A percentile compares a stretch with the other conserved stretches of the same genome.
Evolutionary conservation across 1,139 yeast genomes (phyloP).

Genomic region (Waltiozyma sp.): DNA sequence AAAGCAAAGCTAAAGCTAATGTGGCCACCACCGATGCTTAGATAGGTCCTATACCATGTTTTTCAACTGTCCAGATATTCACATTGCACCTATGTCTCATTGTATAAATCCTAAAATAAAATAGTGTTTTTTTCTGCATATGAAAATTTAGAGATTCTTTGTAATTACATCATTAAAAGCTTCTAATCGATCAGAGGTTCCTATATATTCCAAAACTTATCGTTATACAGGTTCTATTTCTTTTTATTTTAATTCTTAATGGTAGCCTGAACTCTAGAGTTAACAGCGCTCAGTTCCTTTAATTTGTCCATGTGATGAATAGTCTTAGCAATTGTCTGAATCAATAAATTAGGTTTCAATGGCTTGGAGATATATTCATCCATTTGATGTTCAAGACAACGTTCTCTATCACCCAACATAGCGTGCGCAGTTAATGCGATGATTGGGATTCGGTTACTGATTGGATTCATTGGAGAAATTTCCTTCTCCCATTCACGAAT

Average conservation of each 20-base stretch:
- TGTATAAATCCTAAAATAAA: too few relatives aligned
- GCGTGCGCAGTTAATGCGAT: slow-evolving; percentile 90
- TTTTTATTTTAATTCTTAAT: slow-evolving; percentile 2
- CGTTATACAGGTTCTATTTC: too few relatives aligned
- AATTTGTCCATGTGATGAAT: slow-evolving; percentile 46
- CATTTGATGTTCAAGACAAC: slow-evolving; percentile 81
- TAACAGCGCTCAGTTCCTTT: slow-evolving; percentile 15
- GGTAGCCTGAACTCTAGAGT: slow-evolving; percentile 12
- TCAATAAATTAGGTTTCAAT: slow-evolving; percentile 67
- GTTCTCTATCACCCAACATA: slow-evolving; percentile 77
- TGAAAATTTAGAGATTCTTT: too few relatives aligned
- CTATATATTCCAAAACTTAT: too few relatives aligned
- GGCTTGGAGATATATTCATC: slow-evolving; percentile 87
- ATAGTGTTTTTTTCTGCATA: too few relatives aligned
- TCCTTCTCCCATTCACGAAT: slow-evolving; percentile 84
- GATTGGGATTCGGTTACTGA: slow-evolving; percentile 70
- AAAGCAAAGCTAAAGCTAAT: not conserved
- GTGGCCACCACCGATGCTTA: not conserved
- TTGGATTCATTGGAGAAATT: slow-evolving; percentile 39
- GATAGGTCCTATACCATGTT: too few relatives aligned
- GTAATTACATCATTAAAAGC: too few relatives aligned
- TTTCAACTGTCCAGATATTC: too few relatives aligned
- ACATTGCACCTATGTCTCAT: too few relatives aligned
- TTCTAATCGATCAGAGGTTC: too few relatives aligned
- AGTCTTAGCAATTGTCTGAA: slow-evolving; percentile 79